These are phyloP conservation scores for Huntiella decipiens DNA, from an alignment of 2,329 filamentous ascomycete species.

Conservation along the genomic window DNA sequence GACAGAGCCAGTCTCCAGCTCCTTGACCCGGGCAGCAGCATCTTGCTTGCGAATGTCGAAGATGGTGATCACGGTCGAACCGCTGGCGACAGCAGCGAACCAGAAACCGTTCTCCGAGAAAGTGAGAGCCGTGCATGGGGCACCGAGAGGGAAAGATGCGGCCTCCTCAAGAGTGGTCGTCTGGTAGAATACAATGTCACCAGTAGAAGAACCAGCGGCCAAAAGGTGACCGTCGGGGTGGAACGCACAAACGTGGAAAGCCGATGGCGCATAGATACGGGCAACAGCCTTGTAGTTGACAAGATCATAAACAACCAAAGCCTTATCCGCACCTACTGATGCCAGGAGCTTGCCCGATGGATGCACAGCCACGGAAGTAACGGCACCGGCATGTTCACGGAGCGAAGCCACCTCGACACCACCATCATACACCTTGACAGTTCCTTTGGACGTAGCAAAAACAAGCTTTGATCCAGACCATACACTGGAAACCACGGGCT, in stretches of 20 bases:
- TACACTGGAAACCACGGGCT: slow-evolving; percentile 44
- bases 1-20: slow-evolving; percentile 66
- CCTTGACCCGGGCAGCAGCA: slow-evolving; percentile 60
- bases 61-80: slow-evolving; percentile 60
- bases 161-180: slow-evolving; percentile 61
- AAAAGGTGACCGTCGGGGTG: slow-evolving; percentile 94
- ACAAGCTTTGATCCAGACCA: slow-evolving; percentile 53
- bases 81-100: slow-evolving; percentile 68
- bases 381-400: slow-evolving; percentile 65
- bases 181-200: slow-evolving; percentile 77
- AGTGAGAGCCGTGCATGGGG: slow-evolving; percentile 53
- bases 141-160: slow-evolving; percentile 50
- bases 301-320: slow-evolving; percentile 77
- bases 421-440: slow-evolving; percentile 60
- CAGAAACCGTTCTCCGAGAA: slow-evolving; percentile 97
- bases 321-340: slow-evolving; percentile 81
- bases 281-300: slow-evolving; percentile 46
- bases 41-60: slow-evolving; percentile 90
- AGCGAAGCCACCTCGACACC: slow-evolving; percentile 52
- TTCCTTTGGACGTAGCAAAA: slow-evolving; percentile 55
- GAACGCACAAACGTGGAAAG: slow-evolving; percentile 62
- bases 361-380: slow-evolving; percentile 60
- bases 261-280: slow-evolving; percentile 60
- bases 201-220: slow-evolving; percentile 60
- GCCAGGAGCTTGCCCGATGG: slow-evolving; percentile 68